Percentiles rank a stretch among this genome's conserved stretches.
Evolutionary conservation across 2,329 filamentous ascomycete species (phyloP).

Genomic region (Blastomyces silverae): DNA sequence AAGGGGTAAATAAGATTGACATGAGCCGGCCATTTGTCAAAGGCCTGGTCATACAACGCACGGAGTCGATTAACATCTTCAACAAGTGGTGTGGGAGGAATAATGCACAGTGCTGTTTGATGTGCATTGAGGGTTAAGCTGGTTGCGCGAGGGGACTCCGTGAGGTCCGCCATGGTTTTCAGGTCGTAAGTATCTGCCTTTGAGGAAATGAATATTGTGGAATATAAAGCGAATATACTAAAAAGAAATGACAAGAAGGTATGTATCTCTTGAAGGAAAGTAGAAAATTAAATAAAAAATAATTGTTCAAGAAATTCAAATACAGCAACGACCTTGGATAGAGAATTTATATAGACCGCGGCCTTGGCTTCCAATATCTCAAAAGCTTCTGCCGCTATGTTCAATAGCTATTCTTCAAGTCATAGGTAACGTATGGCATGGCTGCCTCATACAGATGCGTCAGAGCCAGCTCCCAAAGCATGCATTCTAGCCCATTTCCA

Average conservation of each 20-base stretch:
- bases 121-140: conserved; percentile 36
- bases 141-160: background rate
- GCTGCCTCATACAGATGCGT: background rate
- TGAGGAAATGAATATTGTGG: background rate
- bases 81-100: conserved; percentile 49
- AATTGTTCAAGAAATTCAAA: background rate
- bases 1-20: conserved; percentile 63
- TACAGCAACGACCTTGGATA: background rate
- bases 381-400: background rate
- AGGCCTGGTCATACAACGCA: conserved; percentile 56
- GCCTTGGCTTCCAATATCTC: background rate
- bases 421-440: background rate
- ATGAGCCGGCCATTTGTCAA: conserved; percentile 59
- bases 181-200: background rate
- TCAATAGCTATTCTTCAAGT: background rate
- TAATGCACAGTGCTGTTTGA: conserved; percentile 56
- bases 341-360: background rate
- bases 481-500: background rate
- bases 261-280: background rate
- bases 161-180: conserved; percentile 6
- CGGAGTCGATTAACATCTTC: conserved; percentile 50
- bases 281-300: background rate
- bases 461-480: background rate
- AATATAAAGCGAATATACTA: conserved; percentile 1
- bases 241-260: background rate